phyloP scores from a whole-genome alignment of 805 yeast species.

The Yarrowia osloensis region DNA sequence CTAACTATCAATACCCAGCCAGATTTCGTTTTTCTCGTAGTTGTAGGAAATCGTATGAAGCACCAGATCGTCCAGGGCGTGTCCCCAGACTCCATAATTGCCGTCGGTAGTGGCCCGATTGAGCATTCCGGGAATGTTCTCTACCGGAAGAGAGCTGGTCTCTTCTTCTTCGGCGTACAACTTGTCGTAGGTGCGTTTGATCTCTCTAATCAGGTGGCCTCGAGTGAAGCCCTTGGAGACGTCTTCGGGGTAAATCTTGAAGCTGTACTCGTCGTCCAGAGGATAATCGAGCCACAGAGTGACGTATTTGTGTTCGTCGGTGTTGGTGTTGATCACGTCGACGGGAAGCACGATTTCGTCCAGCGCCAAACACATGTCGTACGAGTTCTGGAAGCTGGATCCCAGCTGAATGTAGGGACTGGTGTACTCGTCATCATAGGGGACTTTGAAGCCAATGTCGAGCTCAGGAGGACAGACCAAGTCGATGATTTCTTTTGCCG shows the following conservation, averaged over 20 bases:
- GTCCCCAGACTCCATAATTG: constrained; percentile 26
- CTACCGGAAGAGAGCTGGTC: background rate
- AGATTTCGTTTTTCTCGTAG: background rate
- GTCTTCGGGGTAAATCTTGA: constrained; percentile 20
- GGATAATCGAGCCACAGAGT: constrained; percentile 24
- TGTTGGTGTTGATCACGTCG: background rate
- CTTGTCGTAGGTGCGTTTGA: constrained; percentile 12
- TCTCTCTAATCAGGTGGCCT: background rate
- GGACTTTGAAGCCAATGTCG: constrained; percentile 9
- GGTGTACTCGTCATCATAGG: background rate
- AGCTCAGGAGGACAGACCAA: background rate
- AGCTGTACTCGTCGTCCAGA: constrained; percentile 21
- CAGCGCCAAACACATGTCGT: background rate
- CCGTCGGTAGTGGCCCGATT: constrained; percentile 19
- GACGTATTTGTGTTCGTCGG: background rate
- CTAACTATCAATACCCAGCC: constrained; percentile 28
- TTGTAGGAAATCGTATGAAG: constrained; percentile 15
- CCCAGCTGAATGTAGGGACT: constrained; percentile 7
- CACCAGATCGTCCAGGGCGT: constrained; percentile 22
- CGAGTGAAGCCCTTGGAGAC: constrained; percentile 9
- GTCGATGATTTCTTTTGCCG: background rate
- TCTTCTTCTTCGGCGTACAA: constrained; percentile 20
- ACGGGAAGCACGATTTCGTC: constrained; percentile 1
- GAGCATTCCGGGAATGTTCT: constrained; percentile 20
- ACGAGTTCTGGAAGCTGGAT: background rate